Evolutionary conservation across 495 filamentous ascomycete species (phyloP).

Genomic region (Bombardia bombarda): DNA sequence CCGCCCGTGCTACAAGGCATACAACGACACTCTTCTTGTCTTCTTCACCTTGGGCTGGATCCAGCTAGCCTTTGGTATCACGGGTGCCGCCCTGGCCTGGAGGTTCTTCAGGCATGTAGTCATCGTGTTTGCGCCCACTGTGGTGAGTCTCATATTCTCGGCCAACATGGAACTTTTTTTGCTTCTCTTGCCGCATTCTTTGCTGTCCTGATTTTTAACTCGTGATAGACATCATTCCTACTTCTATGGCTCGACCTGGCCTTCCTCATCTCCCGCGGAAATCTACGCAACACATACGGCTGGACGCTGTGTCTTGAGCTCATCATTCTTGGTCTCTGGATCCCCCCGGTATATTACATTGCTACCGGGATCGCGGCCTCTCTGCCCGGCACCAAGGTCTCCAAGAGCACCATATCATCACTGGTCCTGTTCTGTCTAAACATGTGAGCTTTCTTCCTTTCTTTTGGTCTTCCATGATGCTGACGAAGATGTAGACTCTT

Average conservation of each 20-base stretch:
- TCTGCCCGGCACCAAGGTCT: neutral
- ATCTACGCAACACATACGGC: constrained; percentile 10
- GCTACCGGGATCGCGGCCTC: constrained; percentile 1
- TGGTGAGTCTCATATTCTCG: constrained; percentile 11
- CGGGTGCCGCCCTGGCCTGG: constrained; percentile 15
- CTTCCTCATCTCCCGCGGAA: constrained; percentile 12
- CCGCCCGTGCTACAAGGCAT: constrained; percentile 16
- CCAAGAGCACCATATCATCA: constrained; percentile 4
- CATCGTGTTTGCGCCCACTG: constrained; percentile 19
- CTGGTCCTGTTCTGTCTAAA: constrained; percentile 19
- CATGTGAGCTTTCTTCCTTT: constrained; percentile 9
- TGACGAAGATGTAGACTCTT: constrained; percentile 11
- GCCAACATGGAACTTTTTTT: too few relatives aligned
- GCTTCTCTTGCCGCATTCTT: neutral
- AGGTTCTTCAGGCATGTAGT: constrained; percentile 13
- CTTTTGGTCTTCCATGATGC: neutral
- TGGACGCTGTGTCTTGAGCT: constrained; percentile 18
- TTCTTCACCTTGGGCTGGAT: constrained; percentile 20
- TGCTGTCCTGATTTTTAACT: neutral
- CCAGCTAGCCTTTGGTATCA: constrained; percentile 19
- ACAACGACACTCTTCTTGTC: constrained; percentile 13
- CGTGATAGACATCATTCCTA: constrained; percentile 15
- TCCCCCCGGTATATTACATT: constrained; percentile 19
- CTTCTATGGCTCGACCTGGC: constrained; percentile 20
- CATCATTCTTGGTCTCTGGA: constrained; percentile 21